Percentiles rank a stretch among this genome's conserved stretches.
phyloP scores from a whole-genome alignment of 1,284 basidiomycete genomes.

The Puccinia sorghi region DNA sequence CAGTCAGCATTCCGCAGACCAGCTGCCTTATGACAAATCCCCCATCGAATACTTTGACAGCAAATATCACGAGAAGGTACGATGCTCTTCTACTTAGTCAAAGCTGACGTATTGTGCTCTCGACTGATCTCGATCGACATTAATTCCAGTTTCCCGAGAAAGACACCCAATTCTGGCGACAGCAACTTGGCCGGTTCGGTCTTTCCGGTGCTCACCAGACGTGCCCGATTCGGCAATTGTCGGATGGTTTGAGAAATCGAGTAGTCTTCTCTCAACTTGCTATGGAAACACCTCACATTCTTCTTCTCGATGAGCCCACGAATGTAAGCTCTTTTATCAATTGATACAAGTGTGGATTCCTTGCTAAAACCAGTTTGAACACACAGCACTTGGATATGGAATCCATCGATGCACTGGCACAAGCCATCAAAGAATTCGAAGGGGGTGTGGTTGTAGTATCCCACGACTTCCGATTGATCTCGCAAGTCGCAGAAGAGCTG shows the following conservation, averaged over 20 bases:
- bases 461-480: conserved; percentile 94
- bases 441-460: conserved; percentile 98
- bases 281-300: conserved; percentile 61
- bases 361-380: conserved; percentile 9
- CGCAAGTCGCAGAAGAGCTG: conserved; percentile 92
- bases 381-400: conserved; percentile 69
- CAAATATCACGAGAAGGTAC: conserved; percentile 69
- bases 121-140: background rate
- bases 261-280: conserved; percentile 62
- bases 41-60: conserved; percentile 93
- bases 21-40: conserved; percentile 87
- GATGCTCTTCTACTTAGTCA: background rate
- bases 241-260: conserved; percentile 95
- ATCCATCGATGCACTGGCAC: conserved; percentile 91
- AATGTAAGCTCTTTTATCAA: conserved; percentile 25
- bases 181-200: conserved; percentile 93
- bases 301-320: conserved; percentile 54
- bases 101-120: background rate
- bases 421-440: conserved; percentile 93
- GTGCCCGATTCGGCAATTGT: conserved; percentile 83
- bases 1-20: conserved; percentile 97
- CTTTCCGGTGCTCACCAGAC: conserved; percentile 92
- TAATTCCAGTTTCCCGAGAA: conserved; percentile 77
- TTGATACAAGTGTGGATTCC: background rate
- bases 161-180: conserved; percentile 88